Evolutionary conservation across 1,284 basidiomycete species (phyloP).

Genomic region (Leccinum pachyderme): DNA sequence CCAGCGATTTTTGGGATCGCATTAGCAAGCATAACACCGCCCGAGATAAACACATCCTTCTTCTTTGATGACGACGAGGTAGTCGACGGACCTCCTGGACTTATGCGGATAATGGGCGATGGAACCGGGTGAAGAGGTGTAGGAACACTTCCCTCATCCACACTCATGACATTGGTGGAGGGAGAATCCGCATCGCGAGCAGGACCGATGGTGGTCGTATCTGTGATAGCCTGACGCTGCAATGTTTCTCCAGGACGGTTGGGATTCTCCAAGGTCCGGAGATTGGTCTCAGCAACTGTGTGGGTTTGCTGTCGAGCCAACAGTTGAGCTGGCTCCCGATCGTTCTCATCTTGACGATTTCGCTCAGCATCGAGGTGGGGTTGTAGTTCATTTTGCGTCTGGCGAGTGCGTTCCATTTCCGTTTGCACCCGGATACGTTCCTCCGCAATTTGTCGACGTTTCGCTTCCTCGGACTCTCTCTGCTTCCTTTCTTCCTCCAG

Average conservation of each 20-base stretch:
- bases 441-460: constrained; percentile 16
- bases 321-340: constrained; percentile 6
- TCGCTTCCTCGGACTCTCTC: constrained; percentile 16
- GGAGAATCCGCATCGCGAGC: background rate
- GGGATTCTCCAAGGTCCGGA: constrained; percentile 1
- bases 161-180: background rate
- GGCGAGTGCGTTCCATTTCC: constrained; percentile 11
- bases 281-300: constrained; percentile 7
- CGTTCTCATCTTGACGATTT: constrained; percentile 5
- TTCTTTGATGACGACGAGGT: constrained; percentile 2
- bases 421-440: constrained; percentile 4
- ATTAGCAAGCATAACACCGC: constrained; percentile 16
- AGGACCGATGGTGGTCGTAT: constrained; percentile 5
- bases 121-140: background rate
- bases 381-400: constrained; percentile 4
- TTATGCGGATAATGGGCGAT: constrained; percentile 1
- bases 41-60: constrained; percentile 11
- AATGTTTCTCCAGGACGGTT: background rate
- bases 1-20: background rate
- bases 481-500: constrained; percentile 21
- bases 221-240: constrained; percentile 8
- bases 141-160: constrained; percentile 5
- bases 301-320: constrained; percentile 10
- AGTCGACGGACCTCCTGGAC: background rate
- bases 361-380: constrained; percentile 12